Base-by-base conservation (phyloP, 2,329 filamentous ascomycete species). In the Alternaria metachromatica region DNA sequence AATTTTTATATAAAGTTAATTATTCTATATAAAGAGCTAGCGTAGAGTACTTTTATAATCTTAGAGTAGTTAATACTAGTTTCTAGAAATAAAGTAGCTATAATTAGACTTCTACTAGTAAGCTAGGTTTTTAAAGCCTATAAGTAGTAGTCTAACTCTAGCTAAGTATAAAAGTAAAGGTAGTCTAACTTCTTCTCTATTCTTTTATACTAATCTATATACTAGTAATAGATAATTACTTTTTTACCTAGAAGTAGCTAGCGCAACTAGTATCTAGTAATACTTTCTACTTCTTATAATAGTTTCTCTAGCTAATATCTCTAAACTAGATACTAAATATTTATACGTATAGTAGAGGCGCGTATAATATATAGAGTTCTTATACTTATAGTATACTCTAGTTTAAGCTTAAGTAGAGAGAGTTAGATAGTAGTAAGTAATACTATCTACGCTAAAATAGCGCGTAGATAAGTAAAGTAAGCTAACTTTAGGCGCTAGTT, bases 51-150 rank as follows among this genome's bases (percentile, higher is more conserved):
- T 25, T 6, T 25, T 25, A 65, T 33, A 56, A 74, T 70, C 55
- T 58, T n/a, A 28, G 33, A 44, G 23, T 65, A 71, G 57, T 75
- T 60, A 12, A 75, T 63, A 2, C 65, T 58, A 10, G 55, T 72
- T 8, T 61, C 62, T 20, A 74, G 54, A 20, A 61, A 61, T 9
- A 56, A 69, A 11, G 56, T 75, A 25, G 66, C 71, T 12, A 74
- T 43, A 13, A 74, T 73, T 8, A 72, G 28, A 25, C 58, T 64
- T 25, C 6, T 25, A 25, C 23, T 25, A 25, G 23, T 25, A 25
- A 25, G 23, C 23, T 25, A 25, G 23, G 23, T 25, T 25, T 8
- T 25, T 25, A 25, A 25, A 25, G 23, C 23, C 23, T 25, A 25
- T 25, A 25, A 25, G 23, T 25, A 25, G 23, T 25, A 25, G 23